Base-by-base conservation (phyloP, 2,329 filamentous ascomycete species). In the Fusarium sambucinum region DNA sequence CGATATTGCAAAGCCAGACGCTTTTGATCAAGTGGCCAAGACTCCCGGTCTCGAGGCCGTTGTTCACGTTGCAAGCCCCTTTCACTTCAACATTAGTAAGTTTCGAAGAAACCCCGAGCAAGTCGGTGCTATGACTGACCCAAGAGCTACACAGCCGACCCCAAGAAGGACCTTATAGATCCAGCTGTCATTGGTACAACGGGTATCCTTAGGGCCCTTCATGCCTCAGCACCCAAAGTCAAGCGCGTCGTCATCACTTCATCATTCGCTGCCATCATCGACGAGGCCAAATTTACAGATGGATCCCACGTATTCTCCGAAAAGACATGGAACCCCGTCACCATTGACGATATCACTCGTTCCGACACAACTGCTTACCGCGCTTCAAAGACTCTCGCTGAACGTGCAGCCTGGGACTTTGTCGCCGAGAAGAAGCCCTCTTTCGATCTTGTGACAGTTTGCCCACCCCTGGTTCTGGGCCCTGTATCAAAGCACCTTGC, bases 1-100 rank as follows among this genome's bases (percentile, higher is more conserved):
- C 19, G 93, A 97, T 75, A 92, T 97, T 70, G 91, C 92, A 5
- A 79, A 89, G 73, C 85, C 88, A 42, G 85, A 85, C 56, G 93
- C 93, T 59, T 97, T 97, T 76, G 89, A 92, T 72, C 83, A 89
- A 71, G 87, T 86, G 2, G 81, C 85, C 64, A 77, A 81, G 76
- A 80, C 75, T 6, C 82, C 84, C 2, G 83, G 81, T 27, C 77
- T 89, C 53, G 83, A 86, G 58, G 84, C 84, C 48, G 86, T 89
- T 38, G 78, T 89, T 54, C 87, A 90, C 79, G 88, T 87, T 3
- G 87, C 87, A 1, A 87, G 85, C 50, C 87, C 87, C 1, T 85
- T 89, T 75, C 85, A 87, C 71, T 87, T 82, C 77, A 81, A 83
- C 4, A 83, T 80, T 68, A 81, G 79, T 81, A 59, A 54, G 72